Evolutionary conservation across 768 basidiomycete species (phyloP).

Genomic region (Thelephora ganbajun): DNA sequence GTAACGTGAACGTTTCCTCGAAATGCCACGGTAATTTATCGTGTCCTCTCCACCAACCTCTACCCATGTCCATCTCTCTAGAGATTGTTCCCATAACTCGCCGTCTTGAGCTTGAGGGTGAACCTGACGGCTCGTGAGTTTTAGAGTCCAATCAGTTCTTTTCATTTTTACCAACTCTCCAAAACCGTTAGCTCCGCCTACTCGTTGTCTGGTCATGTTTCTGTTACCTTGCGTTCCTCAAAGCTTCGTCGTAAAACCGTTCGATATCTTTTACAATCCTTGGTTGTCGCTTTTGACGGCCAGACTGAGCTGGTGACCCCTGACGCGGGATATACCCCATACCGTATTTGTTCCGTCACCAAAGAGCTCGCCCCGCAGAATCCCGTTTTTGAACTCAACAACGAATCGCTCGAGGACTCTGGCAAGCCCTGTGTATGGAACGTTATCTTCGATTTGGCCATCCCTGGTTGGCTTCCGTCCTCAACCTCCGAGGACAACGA

Average conservation of each 20-base stretch:
- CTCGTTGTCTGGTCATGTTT: constrained; percentile 74
- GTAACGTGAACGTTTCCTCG: too few relatives aligned
- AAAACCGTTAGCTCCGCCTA: constrained; percentile 51
- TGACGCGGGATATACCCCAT: constrained; percentile 47
- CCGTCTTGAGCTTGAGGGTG: constrained; percentile 57
- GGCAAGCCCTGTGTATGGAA: constrained; percentile 54
- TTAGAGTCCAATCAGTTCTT: constrained; percentile 1
- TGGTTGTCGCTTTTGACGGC: constrained; percentile 73
- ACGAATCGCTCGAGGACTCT: constrained; percentile 48
- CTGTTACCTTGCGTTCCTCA: constrained; percentile 46
- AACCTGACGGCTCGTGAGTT: constrained; percentile 49
- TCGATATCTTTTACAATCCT: constrained; percentile 48
- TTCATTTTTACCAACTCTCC: not conserved
- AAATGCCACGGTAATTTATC: too few relatives aligned
- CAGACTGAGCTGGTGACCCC: constrained; percentile 64
- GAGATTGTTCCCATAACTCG: constrained; percentile 45
- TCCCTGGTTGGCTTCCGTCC: constrained; percentile 81
- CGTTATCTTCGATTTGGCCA: constrained; percentile 62
- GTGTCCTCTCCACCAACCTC: not conserved
- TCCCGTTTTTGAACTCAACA: constrained; percentile 40
- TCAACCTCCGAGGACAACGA: constrained; percentile 18
- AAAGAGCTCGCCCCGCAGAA: constrained; percentile 44
- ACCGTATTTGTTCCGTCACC: constrained; percentile 54
- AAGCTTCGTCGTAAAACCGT: constrained; percentile 39
- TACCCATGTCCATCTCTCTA: constrained; percentile 50